Base-by-base conservation (phyloP, 177 flowering plant genomes). In the Vitis hybrid region DNA sequence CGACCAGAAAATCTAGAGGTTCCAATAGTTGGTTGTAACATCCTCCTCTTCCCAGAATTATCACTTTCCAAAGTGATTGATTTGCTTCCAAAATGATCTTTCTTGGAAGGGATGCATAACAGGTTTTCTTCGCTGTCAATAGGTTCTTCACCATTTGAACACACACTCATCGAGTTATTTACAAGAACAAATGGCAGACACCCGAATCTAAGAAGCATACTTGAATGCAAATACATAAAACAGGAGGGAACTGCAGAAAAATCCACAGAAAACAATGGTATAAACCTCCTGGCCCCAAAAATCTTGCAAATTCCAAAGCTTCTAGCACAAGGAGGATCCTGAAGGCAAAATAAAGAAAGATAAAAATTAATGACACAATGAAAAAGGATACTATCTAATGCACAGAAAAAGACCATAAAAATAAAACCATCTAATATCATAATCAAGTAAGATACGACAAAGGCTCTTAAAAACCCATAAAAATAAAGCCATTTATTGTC, bases 191-290 rank as follows among this genome's bases (percentile, higher is more conserved):
- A 50, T n/a, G 74, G 71, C 56, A 59, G 59, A 71, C 57, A 52
- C 19, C 45, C 58, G 14, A 75, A 69, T 39, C 84, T 67, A 65
- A 87, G 67, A 45, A 70, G 61, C 75, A 86, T 68, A 57, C 65
- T 56, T 51, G 71, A 62, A 78, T 92, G 88, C 80, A 90, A 66
- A 50, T 71, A 62, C 80, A 77, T 71, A 75, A 94, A 92, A 75
- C 78, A 82, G 20, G 13, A 52, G 15, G 97, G 97, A 73, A 82
- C 68, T 8, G 97, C 85, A 69, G 85, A 76, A 77, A 82, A 88
- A 72, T 88, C 80, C 60, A 90, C 57, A 6, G 80, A 73, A 70
- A 92, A 81, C 68, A 82, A 22, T 8, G 98, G 97, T 14, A 82
- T 53, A 57, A 60, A 72, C 53, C 68, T 57, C 61, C 26, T 70